phyloP scores from a whole-genome alignment of 495 filamentous ascomycete species.

The Neurospora pannonica region DNA sequence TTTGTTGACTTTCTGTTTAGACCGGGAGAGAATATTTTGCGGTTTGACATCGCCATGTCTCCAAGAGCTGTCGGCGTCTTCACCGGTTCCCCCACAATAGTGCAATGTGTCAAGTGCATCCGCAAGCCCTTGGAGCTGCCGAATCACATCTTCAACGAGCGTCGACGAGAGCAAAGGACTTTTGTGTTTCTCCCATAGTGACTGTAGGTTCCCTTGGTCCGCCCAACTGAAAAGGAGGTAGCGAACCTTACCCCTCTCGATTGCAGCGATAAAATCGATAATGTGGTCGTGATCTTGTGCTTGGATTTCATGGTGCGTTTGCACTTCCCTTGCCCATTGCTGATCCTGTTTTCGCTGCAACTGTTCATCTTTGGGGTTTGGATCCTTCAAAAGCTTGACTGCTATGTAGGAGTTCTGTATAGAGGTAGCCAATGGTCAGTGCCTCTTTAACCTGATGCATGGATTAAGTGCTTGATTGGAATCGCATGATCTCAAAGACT shows the following conservation, averaged over 20 bases:
- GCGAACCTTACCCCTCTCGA: neutral
- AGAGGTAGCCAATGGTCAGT: neutral
- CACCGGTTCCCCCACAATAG: neutral
- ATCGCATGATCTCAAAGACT: neutral
- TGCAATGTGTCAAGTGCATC: constrained; percentile 11
- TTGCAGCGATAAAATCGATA: constrained; percentile 13
- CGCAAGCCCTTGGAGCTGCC: constrained; percentile 10
- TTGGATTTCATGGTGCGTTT: neutral
- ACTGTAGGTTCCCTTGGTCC: constrained; percentile 8
- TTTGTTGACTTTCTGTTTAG: neutral
- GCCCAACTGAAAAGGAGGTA: constrained; percentile 15
- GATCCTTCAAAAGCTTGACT: neutral
- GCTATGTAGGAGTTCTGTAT: neutral
- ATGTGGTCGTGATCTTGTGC: neutral
- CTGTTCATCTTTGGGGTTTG: neutral
- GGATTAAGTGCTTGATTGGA: neutral
- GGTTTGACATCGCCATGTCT: constrained; percentile 24
- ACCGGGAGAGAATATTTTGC: constrained; percentile 18
- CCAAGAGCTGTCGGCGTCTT: neutral
- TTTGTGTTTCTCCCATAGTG: constrained; percentile 6
- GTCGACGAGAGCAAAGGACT: neutral
- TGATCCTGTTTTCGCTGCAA: neutral
- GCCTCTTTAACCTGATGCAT: neutral
- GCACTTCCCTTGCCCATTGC: neutral
- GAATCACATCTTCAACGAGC: constrained; percentile 3